phyloP scores from a whole-genome alignment of 2,329 filamentous ascomycete genomes.

The Orbilia oligospora region DNA sequence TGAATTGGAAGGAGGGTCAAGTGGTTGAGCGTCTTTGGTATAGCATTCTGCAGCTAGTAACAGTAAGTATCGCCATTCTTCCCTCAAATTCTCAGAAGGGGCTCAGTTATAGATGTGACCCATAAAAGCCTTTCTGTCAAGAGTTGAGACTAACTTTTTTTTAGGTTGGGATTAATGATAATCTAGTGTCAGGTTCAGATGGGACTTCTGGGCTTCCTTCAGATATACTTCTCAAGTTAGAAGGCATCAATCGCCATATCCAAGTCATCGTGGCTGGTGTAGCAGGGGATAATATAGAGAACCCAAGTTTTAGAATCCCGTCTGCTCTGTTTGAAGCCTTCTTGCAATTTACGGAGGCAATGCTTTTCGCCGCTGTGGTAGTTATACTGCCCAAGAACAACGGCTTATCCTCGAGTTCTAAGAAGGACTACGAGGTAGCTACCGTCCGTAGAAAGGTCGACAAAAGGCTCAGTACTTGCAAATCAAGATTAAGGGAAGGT shows the following conservation, averaged over 20 bases:
- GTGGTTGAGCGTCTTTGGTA: slow-evolving; percentile 40
- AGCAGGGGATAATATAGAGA: slow-evolving; percentile 39
- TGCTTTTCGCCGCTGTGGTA: not conserved
- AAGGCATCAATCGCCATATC: slow-evolving; percentile 17
- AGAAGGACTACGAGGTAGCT: not conserved
- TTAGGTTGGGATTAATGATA: slow-evolving; percentile 9
- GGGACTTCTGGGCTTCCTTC: too few relatives aligned
- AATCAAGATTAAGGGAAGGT: slow-evolving; percentile 31
- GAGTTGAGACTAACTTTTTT: not conserved
- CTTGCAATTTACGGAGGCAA: slow-evolving; percentile 11
- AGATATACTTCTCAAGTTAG: not conserved
- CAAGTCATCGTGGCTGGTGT: slow-evolving; percentile 34
- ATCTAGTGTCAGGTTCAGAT: too few relatives aligned
- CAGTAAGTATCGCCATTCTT: slow-evolving; percentile 2
- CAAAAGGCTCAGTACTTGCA: slow-evolving; percentile 24
- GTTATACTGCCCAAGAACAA: not conserved
- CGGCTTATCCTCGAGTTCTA: not conserved
- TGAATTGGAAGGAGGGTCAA: slow-evolving; percentile 35
- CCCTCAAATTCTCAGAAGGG: not conserved
- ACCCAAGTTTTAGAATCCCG: slow-evolving; percentile 37
- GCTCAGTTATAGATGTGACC: too few relatives aligned
- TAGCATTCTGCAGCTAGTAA: slow-evolving; percentile 9
- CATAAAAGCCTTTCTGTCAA: too few relatives aligned
- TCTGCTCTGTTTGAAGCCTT: slow-evolving; percentile 37
- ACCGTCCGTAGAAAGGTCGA: not conserved